Conservation (phyloP, 257 asterid genomes). For the Solanum chiquidenum region DNA sequence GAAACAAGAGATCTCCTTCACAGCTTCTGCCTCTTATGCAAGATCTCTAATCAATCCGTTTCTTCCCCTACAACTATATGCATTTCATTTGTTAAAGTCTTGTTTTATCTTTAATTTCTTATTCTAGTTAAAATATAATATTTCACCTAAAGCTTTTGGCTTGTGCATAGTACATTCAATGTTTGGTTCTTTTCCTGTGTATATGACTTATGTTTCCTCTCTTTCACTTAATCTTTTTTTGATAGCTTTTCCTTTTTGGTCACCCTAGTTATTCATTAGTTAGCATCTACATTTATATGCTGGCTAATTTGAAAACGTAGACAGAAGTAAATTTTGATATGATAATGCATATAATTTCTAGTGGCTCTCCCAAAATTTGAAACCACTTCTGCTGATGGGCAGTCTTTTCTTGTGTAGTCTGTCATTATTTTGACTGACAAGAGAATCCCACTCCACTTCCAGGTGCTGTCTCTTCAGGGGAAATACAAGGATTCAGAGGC, state of each 20-base stretch:
- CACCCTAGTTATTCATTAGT: background rate
- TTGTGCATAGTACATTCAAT: background rate
- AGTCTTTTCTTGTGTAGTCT: background rate
- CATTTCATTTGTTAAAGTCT: background rate
- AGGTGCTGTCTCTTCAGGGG: constrained; percentile 73
- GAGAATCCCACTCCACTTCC: constrained; percentile 7
- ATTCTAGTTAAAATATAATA: background rate
- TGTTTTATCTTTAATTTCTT: background rate
- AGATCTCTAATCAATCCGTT: background rate
- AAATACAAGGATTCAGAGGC: constrained; percentile 66
- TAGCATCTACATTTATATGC: background rate
- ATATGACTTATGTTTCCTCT: background rate
- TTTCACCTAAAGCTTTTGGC: background rate
- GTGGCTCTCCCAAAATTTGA: background rate
- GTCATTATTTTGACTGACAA: background rate
- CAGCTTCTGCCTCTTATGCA: background rate
- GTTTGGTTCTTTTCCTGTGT: background rate
- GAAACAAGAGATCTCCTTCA: background rate
- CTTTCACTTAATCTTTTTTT: background rate
- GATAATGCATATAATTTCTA: background rate
- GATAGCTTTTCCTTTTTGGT: background rate
- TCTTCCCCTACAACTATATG: background rate
- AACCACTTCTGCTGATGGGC: background rate
- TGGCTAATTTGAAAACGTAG: background rate
- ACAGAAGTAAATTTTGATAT: background rate